Conservation (phyloP, 2,329 filamentous ascomycete genomes). For the Pyrenophora seminiperda region DNA sequence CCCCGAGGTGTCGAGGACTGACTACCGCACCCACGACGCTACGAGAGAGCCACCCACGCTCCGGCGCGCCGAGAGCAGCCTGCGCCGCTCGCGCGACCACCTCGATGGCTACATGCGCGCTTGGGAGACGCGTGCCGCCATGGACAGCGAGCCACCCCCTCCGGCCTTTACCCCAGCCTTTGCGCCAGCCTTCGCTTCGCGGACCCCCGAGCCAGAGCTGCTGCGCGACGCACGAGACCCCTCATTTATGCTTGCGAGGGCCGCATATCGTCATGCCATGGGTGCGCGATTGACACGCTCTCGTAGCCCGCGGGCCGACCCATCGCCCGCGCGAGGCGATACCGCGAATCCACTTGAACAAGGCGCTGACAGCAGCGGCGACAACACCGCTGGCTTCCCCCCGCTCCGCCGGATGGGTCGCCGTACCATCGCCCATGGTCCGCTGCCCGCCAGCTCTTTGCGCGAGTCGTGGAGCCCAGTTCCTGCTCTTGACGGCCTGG, state of each 20-base stretch:
- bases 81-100: slow-evolving; percentile 19
- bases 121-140: slow-evolving; percentile 17
- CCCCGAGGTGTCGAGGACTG: slow-evolving; percentile 36
- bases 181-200: slow-evolving; percentile 37
- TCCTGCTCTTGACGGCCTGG: slow-evolving; percentile 69
- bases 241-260: slow-evolving; percentile 6
- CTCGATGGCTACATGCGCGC: slow-evolving; percentile 21
- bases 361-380: slow-evolving; percentile 30
- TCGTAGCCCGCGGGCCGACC: slow-evolving; percentile 15
- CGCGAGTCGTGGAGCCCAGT: slow-evolving; percentile 48
- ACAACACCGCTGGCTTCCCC: slow-evolving; percentile 40
- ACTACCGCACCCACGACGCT: slow-evolving; percentile 24
- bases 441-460: slow-evolving; percentile 44
- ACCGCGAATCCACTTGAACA: slow-evolving; percentile 19
- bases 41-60: slow-evolving; percentile 20
- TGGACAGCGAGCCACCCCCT: slow-evolving; percentile 24
- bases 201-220: slow-evolving; percentile 10
- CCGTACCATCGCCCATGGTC: slow-evolving; percentile 45
- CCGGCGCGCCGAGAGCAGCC: slow-evolving; percentile 19
- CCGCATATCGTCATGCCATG: slow-evolving; percentile 15
- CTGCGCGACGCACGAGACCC: slow-evolving; percentile 10
- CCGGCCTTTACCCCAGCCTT: slow-evolving; percentile 44
- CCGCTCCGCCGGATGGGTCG: slow-evolving; percentile 48
- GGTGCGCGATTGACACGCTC: slow-evolving; percentile 19
- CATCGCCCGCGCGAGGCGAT: slow-evolving; percentile 6